Conservation (phyloP, 495 filamentous ascomycete species). For the Clavariopsis aquatica region DNA sequence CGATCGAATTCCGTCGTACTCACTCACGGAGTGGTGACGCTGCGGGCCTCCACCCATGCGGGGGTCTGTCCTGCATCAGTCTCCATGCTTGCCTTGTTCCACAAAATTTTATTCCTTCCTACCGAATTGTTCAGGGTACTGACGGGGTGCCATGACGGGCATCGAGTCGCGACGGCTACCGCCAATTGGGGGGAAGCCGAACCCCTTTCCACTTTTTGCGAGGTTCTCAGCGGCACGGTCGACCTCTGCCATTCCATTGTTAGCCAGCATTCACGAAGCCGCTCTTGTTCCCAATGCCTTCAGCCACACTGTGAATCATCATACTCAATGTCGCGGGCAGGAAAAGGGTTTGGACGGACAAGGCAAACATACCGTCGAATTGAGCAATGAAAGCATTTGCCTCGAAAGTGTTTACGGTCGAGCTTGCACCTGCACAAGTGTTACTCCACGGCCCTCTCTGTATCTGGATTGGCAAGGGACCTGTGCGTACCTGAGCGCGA, state of each 20-base stretch:
- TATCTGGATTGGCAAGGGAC: constrained; percentile 33
- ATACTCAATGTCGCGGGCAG: background rate
- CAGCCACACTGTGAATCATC: background rate
- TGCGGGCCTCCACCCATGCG: constrained; percentile 52
- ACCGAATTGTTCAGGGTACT: constrained; percentile 58
- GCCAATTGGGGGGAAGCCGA: constrained; percentile 61
- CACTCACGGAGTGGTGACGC: constrained; percentile 83
- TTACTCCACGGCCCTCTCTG: constrained; percentile 30
- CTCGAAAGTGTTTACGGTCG: constrained; percentile 63
- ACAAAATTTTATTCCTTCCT: constrained; percentile 33
- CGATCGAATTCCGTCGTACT: constrained; percentile 74
- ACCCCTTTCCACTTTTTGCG: constrained; percentile 92
- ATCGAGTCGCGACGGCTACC: constrained; percentile 81
- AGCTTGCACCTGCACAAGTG: constrained; percentile 66
- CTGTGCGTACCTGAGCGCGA: constrained; percentile 80
- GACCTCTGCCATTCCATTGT: constrained; percentile 66
- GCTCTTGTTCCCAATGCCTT: background rate
- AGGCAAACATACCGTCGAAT: constrained; percentile 78
- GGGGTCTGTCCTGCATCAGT: constrained; percentile 48
- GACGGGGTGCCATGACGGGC: constrained; percentile 62
- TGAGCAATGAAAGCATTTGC: constrained; percentile 79
- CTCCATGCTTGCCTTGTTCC: background rate
- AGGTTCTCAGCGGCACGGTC: constrained; percentile 95
- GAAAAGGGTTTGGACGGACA: background rate
- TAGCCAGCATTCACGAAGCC: constrained; percentile 3